phyloP scores from a whole-genome alignment of 257 asterid species.

The Linaria vulgaris region DNA sequence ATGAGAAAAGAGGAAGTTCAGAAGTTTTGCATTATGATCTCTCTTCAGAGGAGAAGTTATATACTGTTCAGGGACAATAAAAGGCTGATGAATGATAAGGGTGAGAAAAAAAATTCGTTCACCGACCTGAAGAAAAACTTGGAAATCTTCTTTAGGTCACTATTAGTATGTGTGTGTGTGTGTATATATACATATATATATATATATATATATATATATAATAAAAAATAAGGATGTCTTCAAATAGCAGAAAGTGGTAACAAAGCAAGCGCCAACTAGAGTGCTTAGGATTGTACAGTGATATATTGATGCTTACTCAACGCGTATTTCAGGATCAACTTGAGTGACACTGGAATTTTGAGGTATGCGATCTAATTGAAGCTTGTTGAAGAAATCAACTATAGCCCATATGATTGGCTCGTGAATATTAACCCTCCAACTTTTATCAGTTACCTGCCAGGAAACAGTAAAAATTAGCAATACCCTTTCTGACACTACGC shows the following conservation, averaged over 20 bases:
- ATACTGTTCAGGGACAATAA: slow-evolving; percentile 5
- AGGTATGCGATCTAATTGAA: slow-evolving; percentile 77
- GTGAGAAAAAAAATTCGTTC: neutral
- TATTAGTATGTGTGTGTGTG: no score
- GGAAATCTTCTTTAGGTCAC: neutral
- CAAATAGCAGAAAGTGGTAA: slow-evolving; percentile 11
- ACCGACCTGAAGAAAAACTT: no score
- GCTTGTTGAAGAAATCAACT: slow-evolving; percentile 77
- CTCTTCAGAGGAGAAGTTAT: slow-evolving; percentile 9
- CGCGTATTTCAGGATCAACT: slow-evolving; percentile 97
- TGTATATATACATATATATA: no score
- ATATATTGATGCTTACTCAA: slow-evolving; percentile 61
- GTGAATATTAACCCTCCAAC: slow-evolving; percentile 89
- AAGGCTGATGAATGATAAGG: slow-evolving; percentile 16
- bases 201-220: no score
- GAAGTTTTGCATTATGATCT: slow-evolving; percentile 1
- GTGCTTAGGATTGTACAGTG: slow-evolving; percentile 5
- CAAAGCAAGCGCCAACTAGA: slow-evolving; percentile 6
- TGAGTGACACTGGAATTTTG: slow-evolving; percentile 72
- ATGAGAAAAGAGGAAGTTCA: slow-evolving; percentile 16
- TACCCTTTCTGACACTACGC: slow-evolving; percentile 11
- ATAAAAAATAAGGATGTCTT: slow-evolving; percentile 9
- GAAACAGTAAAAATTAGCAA: slow-evolving; percentile 23
- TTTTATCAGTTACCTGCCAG: slow-evolving; percentile 72
- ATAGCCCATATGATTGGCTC: slow-evolving; percentile 98